Evolutionary conservation across 169 alveolate species (phyloP).

Genomic region (Plasmodium inui): DNA sequence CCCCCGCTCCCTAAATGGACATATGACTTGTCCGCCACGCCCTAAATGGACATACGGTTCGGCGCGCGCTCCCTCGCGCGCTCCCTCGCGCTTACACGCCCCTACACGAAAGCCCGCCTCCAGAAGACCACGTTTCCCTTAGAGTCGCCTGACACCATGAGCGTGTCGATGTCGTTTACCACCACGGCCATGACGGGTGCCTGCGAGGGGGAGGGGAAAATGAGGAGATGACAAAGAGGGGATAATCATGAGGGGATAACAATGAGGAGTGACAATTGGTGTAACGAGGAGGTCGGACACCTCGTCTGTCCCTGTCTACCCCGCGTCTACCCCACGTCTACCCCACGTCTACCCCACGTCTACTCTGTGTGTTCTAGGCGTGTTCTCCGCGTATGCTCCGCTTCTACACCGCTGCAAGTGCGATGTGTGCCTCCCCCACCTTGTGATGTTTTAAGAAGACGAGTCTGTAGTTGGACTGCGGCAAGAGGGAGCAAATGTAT

Average conservation of each 20-base stretch:
- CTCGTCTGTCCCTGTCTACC: neutral
- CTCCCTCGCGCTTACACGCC: constrained; percentile 3
- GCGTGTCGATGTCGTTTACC: constrained; percentile 87
- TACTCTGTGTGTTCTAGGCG: too few species aligned
- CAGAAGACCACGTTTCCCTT: constrained; percentile 89
- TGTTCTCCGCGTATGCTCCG: too few species aligned
- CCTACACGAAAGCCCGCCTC: constrained; percentile 81
- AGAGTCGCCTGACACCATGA: constrained; percentile 88
- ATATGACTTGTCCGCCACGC: too few species aligned
- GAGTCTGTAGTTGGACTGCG: constrained; percentile 53
- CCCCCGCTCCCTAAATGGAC: too few species aligned
- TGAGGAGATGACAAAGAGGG: constrained; percentile 13
- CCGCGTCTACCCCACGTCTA: neutral
- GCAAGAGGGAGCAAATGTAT: constrained; percentile 79
- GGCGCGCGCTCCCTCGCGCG: neutral
- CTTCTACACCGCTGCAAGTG: neutral
- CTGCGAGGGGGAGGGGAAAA: constrained; percentile 67
- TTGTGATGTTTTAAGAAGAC: constrained; percentile 73
- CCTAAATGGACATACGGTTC: neutral
- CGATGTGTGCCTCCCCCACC: constrained; percentile 74
- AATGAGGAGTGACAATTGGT: constrained; percentile 30
- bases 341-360: neutral
- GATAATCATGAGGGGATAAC: constrained; percentile 8
- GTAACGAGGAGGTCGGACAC: constrained; percentile 22
- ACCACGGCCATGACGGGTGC: constrained; percentile 90